These are phyloP conservation scores for Tagetes patula DNA, from an alignment of 129 eudicot species.

Conservation along the genomic window DNA sequence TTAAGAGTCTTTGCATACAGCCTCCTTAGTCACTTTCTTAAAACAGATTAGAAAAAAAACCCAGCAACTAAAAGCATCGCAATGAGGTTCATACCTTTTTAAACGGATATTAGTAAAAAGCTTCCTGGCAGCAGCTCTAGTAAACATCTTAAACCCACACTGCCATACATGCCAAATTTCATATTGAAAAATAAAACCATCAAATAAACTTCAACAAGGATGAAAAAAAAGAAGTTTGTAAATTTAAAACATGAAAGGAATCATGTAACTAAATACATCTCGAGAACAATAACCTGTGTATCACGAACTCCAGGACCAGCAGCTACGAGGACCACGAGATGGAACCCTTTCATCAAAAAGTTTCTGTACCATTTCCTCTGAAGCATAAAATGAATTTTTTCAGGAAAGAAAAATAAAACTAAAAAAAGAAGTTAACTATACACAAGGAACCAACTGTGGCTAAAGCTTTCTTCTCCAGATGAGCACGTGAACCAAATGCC, in stretches of 20 bases:
- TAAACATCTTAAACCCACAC: conserved; percentile 99
- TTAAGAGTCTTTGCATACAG: no score
- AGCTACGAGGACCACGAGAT: conserved; percentile 89
- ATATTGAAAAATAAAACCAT: background rate
- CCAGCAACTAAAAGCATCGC: background rate
- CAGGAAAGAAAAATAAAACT: conserved; percentile 6
- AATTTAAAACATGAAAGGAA: background rate
- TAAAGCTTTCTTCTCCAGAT: conserved; percentile 94
- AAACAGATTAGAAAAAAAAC: background rate
- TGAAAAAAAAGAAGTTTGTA: background rate
- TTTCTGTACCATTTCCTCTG: conserved; percentile 98
- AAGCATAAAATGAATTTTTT: conserved; percentile 30
- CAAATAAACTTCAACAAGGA: background rate
- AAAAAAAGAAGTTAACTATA: background rate
- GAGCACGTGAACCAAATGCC: conserved; percentile 84
- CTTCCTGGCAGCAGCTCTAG: conserved; percentile 96
- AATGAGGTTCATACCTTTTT: conserved; percentile 52
- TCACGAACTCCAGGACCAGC: conserved; percentile 97
- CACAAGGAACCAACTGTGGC: conserved; percentile 58
- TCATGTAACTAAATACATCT: background rate
- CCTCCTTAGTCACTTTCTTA: background rate
- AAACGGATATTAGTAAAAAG: conserved; percentile 90
- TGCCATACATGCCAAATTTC: conserved; percentile 33
- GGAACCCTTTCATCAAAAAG: conserved; percentile 98
- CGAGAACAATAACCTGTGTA: conserved; percentile 62